Evolutionary conservation across 164 flowering plant genomes (phyloP).

Genomic region (Houttuynia cordata): DNA sequence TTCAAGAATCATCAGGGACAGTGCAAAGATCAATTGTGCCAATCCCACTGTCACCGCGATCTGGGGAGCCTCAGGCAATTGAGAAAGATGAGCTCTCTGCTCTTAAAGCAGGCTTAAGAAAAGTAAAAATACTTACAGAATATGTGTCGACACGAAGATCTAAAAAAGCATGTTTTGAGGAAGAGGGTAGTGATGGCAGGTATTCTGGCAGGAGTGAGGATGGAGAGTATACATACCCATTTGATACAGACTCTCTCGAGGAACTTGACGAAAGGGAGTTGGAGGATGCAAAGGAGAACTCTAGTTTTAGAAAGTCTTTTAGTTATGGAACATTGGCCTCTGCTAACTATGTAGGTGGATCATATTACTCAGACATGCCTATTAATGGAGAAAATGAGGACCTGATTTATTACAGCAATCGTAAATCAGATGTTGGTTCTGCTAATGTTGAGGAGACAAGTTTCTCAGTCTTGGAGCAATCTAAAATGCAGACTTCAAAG

Average conservation of each 20-base stretch:
- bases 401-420: constrained; percentile 76
- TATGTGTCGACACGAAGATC: constrained; percentile 67
- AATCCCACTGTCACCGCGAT: constrained; percentile 29
- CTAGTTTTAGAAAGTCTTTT: constrained; percentile 65
- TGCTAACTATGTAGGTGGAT: constrained; percentile 70
- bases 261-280: constrained; percentile 62
- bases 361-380: constrained; percentile 41
- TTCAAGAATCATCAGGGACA: constrained; percentile 38
- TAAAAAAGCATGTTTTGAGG: constrained; percentile 71
- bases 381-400: constrained; percentile 55
- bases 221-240: constrained; percentile 59
- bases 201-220: constrained; percentile 65
- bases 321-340: constrained; percentile 81
- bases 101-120: constrained; percentile 85
- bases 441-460: constrained; percentile 36
- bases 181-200: constrained; percentile 71
- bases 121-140: constrained; percentile 75
- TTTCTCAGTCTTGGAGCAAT: constrained; percentile 29
- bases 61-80: constrained; percentile 29
- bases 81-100: constrained; percentile 94
- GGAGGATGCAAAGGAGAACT: constrained; percentile 42
- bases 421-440: constrained; percentile 69
- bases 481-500: constrained; percentile 41
- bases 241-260: constrained; percentile 73
- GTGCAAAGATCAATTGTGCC: constrained; percentile 45